Base-by-base conservation (phyloP, 2,329 filamentous ascomycete genomes). In the Fusarium sp. region DNA sequence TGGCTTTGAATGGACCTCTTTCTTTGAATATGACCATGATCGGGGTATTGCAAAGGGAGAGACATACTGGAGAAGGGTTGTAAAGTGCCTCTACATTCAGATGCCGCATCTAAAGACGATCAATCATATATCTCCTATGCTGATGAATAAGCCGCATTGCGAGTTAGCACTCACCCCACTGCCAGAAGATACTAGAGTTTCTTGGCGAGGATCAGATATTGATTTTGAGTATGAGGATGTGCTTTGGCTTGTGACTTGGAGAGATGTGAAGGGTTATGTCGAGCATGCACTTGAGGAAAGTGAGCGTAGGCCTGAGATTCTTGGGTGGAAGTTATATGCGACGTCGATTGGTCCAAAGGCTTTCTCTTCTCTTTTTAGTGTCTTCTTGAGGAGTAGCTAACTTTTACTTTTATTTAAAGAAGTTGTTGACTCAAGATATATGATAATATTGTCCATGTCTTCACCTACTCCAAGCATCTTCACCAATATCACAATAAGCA, bases 1-100 rank as follows among this genome's bases (percentile, higher is more conserved):
- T 2, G 78, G 75, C 0, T 32, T 78, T 6, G 72, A 78, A 34
- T 80, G 77, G 78, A 77, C 7, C 69, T 75, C 24, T 74, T 78
- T 58, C 75, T 75, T 46, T 62, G 58, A 34, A 9, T 18, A 18
- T 4, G 8, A 18, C 32, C 8, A 8, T 16, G 8, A 8, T 4
- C 0, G 15, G 30, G 9, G 29, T 12, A 15, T 5, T 15, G 1
- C 5, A 24, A 24, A 24, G 24, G 24, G 6, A 6, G 24, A 8
- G 30, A 16, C 3, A 4, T 71, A 69, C 34, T 78, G 76, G 76
- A 64, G 54, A 29, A 52, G 56, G 1, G 68, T 65, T 0, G 70
- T 76, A 25, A 64, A 64, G 10, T 48, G 58, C 1, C 15, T 79
- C 25, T 75, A 73, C 25, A 20, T 60, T 2, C 72, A 74, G 47